These are phyloP conservation scores for Fusarium nygamai DNA, from an alignment of 2,329 filamentous ascomycete genomes.

Conservation along the genomic window DNA sequence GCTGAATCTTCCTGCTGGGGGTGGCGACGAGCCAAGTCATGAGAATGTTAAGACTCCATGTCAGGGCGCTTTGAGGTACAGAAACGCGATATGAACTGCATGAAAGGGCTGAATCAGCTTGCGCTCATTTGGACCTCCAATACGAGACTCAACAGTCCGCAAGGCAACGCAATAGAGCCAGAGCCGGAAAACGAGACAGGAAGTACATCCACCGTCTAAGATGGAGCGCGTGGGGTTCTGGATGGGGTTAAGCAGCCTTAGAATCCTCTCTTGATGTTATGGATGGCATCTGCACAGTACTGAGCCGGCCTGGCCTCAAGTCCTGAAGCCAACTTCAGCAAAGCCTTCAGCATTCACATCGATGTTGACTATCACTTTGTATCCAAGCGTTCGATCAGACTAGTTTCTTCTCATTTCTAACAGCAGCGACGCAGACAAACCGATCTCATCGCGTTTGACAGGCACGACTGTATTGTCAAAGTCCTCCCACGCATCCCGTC, in stretches of 20 bases:
- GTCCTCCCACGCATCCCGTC: neutral
- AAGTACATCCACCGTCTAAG: neutral
- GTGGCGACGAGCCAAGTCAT: too few species aligned
- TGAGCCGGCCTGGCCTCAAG: neutral
- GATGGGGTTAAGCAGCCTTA: neutral
- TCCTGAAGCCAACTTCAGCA: neutral
- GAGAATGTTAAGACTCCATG: neutral
- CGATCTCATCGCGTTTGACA: neutral
- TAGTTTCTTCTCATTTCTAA: neutral
- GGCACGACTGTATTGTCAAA: neutral
- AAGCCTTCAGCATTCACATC: neutral
- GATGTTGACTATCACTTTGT: neutral
- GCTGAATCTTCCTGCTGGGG: too few species aligned
- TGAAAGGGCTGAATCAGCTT: neutral
- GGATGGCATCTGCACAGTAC: neutral
- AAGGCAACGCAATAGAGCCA: neutral
- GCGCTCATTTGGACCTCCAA: neutral
- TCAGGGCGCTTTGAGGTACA: neutral
- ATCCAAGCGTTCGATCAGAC: neutral
- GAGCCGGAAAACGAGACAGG: neutral
- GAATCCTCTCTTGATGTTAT: neutral
- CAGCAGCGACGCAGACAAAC: neutral
- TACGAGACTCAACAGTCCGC: neutral
- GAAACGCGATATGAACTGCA: neutral
- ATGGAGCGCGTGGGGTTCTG: neutral